Conservation (phyloP, 306 rosid species). For the Dalbergia cochinchinensis region DNA sequence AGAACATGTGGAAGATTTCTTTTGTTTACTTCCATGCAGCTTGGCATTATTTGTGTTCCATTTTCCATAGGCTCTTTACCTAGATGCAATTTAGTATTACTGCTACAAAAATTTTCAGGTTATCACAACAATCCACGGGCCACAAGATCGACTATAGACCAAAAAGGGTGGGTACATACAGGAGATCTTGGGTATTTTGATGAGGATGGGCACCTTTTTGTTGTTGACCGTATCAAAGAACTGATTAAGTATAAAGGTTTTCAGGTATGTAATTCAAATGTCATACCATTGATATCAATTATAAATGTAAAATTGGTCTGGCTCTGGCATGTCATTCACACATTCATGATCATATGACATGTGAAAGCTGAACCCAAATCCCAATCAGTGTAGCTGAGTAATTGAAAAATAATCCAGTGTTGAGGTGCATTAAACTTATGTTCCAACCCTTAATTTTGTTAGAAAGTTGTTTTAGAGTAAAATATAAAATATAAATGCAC, state of each 20-base stretch:
- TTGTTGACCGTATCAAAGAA: conserved; percentile 94
- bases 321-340: background rate
- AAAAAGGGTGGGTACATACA: conserved; percentile 87
- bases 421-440: conserved; percentile 3
- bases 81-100: conserved; percentile 24
- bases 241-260: conserved; percentile 94
- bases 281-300: background rate
- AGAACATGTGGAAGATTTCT: background rate
- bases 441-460: background rate
- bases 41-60: conserved; percentile 16
- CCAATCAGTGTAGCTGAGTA: background rate
- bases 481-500: too few species aligned
- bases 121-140: conserved; percentile 85
- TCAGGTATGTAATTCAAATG: conserved; percentile 65
- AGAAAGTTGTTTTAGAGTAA: too few species aligned
- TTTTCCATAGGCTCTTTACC: background rate
- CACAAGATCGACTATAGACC: conserved; percentile 75
- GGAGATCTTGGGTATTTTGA: conserved; percentile 98
- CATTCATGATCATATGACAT: background rate
- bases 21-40: conserved; percentile 33
- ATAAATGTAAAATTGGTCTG: background rate
- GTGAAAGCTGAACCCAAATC: conserved; percentile 1
- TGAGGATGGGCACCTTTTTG: conserved; percentile 77
- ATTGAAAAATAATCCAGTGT: background rate
- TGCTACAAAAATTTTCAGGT: conserved; percentile 59